phyloP scores from a whole-genome alignment of 2,329 filamentous ascomycete species.

The Fusarium coffeatum region DNA sequence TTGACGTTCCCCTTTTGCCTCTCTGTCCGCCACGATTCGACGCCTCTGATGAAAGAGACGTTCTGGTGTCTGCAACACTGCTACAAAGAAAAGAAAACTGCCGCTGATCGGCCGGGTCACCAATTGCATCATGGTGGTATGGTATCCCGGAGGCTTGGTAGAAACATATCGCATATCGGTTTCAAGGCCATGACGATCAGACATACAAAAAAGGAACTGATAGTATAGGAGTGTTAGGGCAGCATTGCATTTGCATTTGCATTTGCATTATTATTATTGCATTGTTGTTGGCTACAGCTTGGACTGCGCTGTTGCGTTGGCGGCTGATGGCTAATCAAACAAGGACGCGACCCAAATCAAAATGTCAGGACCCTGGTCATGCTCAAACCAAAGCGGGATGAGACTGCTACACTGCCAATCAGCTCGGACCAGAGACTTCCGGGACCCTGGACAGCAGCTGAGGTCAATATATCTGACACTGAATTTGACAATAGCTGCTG shows the following conservation, averaged over 20 bases:
- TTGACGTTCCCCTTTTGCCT: constrained; percentile 18
- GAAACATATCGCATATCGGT: constrained; percentile 20
- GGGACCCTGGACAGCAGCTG: background rate
- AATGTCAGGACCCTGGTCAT: constrained; percentile 28
- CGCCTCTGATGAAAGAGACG: constrained; percentile 22
- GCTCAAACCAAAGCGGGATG: constrained; percentile 44
- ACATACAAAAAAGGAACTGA: background rate
- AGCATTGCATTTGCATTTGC: background rate
- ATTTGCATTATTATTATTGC: background rate
- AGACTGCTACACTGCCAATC: constrained; percentile 29
- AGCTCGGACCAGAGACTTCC: constrained; percentile 1
- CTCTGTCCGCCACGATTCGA: background rate
- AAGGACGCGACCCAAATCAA: constrained; percentile 18
- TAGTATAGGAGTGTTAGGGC: background rate
- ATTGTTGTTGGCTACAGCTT: constrained; percentile 3
- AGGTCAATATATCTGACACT: constrained; percentile 9
- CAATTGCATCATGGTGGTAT: constrained; percentile 21
- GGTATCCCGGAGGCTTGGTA: constrained; percentile 15
- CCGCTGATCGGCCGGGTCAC: constrained; percentile 19
- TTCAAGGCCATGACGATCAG: constrained; percentile 19
- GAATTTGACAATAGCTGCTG: constrained; percentile 6
- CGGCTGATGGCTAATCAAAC: constrained; percentile 28
- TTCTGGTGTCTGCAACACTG: constrained; percentile 2
- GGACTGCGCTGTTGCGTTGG: constrained; percentile 9
- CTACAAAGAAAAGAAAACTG: constrained; percentile 14